Percentiles rank a stretch among this genome's conserved stretches.
These are phyloP conservation scores for Fusarium burgessii DNA, from an alignment of 2,329 filamentous ascomycete species.

Conservation along the genomic window DNA sequence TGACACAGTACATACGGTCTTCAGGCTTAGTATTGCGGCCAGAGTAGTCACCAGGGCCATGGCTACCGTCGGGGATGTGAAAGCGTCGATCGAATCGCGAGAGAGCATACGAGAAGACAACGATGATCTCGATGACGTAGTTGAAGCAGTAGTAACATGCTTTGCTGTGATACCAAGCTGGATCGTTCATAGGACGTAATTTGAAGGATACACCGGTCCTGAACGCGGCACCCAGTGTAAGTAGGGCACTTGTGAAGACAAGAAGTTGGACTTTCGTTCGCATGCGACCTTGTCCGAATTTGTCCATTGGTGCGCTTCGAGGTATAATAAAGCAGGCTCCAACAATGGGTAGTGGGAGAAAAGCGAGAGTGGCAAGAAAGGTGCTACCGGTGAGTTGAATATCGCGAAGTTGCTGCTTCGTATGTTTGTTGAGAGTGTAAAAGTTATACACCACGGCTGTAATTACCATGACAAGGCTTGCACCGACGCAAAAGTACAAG, in stretches of 20 bases:
- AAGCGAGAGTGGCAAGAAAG: constrained; percentile 68
- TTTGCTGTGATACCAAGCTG: constrained; percentile 78
- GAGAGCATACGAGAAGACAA: constrained; percentile 75
- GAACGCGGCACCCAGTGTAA: constrained; percentile 78
- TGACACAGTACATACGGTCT: constrained; percentile 33
- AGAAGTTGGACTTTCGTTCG: constrained; percentile 75
- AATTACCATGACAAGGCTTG: constrained; percentile 75
- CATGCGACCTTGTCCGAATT: constrained; percentile 72
- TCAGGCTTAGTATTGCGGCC: constrained; percentile 27
- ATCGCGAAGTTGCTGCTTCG: constrained; percentile 65
- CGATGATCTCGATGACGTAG: constrained; percentile 78
- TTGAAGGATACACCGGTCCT: constrained; percentile 70
- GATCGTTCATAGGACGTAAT: constrained; percentile 60
- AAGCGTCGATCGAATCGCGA: constrained; percentile 81
- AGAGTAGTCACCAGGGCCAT: constrained; percentile 65
- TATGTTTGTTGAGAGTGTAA: constrained; percentile 70
- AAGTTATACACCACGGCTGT: constrained; percentile 71
- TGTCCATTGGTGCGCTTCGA: constrained; percentile 59
- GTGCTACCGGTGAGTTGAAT: constrained; percentile 76
- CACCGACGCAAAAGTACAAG: constrained; percentile 68
- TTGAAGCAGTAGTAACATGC: constrained; percentile 84
- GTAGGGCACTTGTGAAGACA: constrained; percentile 66
- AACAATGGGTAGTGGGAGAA: constrained; percentile 70
- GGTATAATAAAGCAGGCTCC: constrained; percentile 63
- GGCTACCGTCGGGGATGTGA: constrained; percentile 77